Percentiles rank a stretch among this genome's conserved stretches.
These are phyloP conservation scores for Bertia moriformis DNA, from an alignment of 2,329 filamentous ascomycete genomes.

Conservation along the genomic window DNA sequence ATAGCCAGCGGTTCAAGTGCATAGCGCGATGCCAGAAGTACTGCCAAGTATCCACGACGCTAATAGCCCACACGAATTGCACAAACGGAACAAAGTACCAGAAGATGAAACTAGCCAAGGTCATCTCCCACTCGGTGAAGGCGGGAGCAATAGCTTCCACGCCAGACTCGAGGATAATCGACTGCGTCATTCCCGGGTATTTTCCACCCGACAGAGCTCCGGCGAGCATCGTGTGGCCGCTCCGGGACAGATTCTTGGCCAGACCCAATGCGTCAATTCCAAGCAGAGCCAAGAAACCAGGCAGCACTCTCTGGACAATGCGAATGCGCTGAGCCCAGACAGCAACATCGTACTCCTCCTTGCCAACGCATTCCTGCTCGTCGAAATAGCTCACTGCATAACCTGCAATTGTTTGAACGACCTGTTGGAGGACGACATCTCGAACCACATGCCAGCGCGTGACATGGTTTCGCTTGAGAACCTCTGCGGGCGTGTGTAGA, in stretches of 20 bases:
- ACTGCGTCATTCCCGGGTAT: not conserved
- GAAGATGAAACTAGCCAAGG: constrained; percentile 35
- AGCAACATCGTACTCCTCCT: constrained; percentile 1
- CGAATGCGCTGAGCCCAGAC: not conserved
- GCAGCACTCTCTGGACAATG: not conserved
- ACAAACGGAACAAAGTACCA: constrained; percentile 40
- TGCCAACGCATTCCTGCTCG: not conserved
- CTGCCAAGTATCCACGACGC: constrained; percentile 56
- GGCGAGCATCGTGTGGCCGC: not conserved
- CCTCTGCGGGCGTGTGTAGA: constrained; percentile 4
- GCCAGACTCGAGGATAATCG: not conserved
- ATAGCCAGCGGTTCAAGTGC: constrained; percentile 46
- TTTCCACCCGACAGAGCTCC: not conserved
- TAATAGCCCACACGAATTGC: constrained; percentile 42
- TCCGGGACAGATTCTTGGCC: not conserved
- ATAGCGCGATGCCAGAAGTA: constrained; percentile 58
- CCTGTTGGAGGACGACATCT: constrained; percentile 4
- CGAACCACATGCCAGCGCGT: constrained; percentile 3
- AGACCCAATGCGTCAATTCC: not conserved
- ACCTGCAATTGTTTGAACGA: constrained; percentile 3
- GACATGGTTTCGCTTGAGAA: constrained; percentile 4
- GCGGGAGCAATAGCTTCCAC: not conserved
- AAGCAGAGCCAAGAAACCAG: not conserved
- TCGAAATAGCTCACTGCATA: constrained; percentile 2
- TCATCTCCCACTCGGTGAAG: not conserved